Percentiles rank a stretch among this genome's conserved stretches.
phyloP scores from a whole-genome alignment of 345 rosid species.

The Linum lewisii region DNA sequence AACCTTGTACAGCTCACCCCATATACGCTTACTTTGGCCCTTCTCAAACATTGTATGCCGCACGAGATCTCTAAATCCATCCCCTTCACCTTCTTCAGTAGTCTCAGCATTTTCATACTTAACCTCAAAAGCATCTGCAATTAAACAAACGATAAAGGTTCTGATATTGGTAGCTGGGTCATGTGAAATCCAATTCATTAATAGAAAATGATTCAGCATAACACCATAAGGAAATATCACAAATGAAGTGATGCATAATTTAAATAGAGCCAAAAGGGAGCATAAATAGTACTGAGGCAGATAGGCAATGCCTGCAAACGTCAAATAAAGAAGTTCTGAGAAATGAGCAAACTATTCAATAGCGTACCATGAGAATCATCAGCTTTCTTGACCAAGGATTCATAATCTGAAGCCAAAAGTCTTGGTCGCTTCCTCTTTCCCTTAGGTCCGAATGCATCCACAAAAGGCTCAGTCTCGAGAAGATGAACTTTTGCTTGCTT shows the following conservation, averaged over 20 bases:
- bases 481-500: slow-evolving; percentile 91
- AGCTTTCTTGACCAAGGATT: slow-evolving; percentile 63
- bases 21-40: slow-evolving; percentile 96
- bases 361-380: slow-evolving; percentile 70
- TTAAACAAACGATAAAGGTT: not conserved
- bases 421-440: slow-evolving; percentile 76
- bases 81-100: slow-evolving; percentile 51
- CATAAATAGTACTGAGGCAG: not conserved
- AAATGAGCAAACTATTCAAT: not conserved
- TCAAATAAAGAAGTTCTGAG: not conserved
- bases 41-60: slow-evolving; percentile 95
- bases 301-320: not conserved
- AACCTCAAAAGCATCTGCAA: slow-evolving; percentile 59
- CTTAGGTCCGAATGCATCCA: slow-evolving; percentile 78
- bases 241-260: not conserved
- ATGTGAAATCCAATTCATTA: no score
- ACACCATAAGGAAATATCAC: not conserved
- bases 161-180: no score
- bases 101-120: slow-evolving; percentile 32
- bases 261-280: not conserved
- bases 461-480: slow-evolving; percentile 71
- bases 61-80: slow-evolving; percentile 82
- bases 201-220: no score
- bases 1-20: slow-evolving; percentile 99
- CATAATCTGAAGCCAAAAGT: slow-evolving; percentile 76